phyloP scores from a whole-genome alignment of 83 land plant species.

The Diphasiastrum complanatum region DNA sequence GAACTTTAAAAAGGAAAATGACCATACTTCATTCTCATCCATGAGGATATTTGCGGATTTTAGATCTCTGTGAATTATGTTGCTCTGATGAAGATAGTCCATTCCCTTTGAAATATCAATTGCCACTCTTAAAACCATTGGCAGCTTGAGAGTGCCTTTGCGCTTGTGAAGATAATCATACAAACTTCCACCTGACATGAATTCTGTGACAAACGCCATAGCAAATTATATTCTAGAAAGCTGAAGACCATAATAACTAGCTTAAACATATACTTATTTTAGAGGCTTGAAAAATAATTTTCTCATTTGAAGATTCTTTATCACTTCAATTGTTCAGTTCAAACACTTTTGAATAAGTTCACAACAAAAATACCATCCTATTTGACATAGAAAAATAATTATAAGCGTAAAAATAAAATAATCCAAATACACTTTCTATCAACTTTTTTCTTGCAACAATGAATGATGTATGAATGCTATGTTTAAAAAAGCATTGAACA shows the following conservation, averaged over 20 bases:
- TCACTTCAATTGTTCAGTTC: not conserved
- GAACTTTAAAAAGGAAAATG: not conserved
- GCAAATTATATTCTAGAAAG: not conserved
- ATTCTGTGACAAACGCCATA: constrained; percentile 8
- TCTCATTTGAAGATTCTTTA: not conserved
- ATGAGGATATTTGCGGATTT: constrained; percentile 5
- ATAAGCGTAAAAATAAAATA: no score
- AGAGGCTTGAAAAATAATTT: no score
- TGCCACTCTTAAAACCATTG: not conserved
- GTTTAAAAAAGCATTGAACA: no score
- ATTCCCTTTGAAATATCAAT: constrained; percentile 10
- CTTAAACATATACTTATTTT: no score
- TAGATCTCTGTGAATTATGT: constrained; percentile 15
- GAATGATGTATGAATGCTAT: no score
- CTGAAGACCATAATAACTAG: no score
- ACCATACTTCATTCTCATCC: constrained; percentile 14
- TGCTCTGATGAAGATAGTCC: constrained; percentile 15
- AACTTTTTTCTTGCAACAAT: no score
- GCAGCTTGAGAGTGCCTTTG: constrained; percentile 8
- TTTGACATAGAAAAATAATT: no score
- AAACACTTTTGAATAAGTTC: not conserved
- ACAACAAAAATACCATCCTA: not conserved
- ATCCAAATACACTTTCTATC: no score
- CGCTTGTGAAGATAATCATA: constrained; percentile 7
- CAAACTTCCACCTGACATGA: constrained; percentile 10